Conservation (phyloP, 1,139 yeast species). For the Pichia sorboxylosa region DNA sequence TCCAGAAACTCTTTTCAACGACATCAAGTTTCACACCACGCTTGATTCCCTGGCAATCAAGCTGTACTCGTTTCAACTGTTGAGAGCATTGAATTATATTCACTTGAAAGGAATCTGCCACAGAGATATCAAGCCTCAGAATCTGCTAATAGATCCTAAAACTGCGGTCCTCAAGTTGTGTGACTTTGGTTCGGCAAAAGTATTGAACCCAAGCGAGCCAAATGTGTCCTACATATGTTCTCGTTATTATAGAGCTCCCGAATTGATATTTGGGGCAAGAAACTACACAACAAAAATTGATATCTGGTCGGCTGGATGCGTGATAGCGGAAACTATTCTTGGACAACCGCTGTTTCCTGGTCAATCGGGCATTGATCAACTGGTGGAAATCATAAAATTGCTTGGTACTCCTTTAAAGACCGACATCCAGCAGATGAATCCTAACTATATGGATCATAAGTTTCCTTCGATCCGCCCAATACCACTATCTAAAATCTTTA, state of each 20-base stretch:
- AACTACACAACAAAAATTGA: slow-evolving; percentile 84
- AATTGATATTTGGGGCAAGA: slow-evolving; percentile 55
- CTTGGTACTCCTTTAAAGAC: slow-evolving; percentile 92
- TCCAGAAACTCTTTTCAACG: slow-evolving; percentile 89
- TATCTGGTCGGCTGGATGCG: slow-evolving; percentile 97
- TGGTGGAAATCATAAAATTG: slow-evolving; percentile 91
- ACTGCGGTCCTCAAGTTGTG: slow-evolving; percentile 80
- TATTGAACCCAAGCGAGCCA: slow-evolving; percentile 79
- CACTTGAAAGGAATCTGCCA: slow-evolving; percentile 88
- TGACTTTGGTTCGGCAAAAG: slow-evolving; percentile 98
- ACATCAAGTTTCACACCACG: slow-evolving; percentile 72
- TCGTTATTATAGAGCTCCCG: slow-evolving; percentile 93
- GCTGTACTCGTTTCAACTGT: slow-evolving; percentile 80
- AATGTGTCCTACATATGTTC: slow-evolving; percentile 95
- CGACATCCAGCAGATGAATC: slow-evolving; percentile 90
- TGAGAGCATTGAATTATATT: slow-evolving; percentile 82
- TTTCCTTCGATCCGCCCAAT: slow-evolving; percentile 95
- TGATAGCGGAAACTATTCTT: slow-evolving; percentile 87
- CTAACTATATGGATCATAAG: slow-evolving; percentile 93
- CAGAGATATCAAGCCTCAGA: slow-evolving; percentile 95
- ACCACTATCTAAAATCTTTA: slow-evolving; percentile 74
- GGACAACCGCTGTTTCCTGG: slow-evolving; percentile 98
- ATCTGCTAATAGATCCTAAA: slow-evolving; percentile 76
- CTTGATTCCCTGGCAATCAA: slow-evolving; percentile 91
- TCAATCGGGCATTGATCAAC: slow-evolving; percentile 92